phyloP scores from a whole-genome alignment of 2,329 filamentous ascomycete genomes.

The Allantophomopsis cytisporea region DNA sequence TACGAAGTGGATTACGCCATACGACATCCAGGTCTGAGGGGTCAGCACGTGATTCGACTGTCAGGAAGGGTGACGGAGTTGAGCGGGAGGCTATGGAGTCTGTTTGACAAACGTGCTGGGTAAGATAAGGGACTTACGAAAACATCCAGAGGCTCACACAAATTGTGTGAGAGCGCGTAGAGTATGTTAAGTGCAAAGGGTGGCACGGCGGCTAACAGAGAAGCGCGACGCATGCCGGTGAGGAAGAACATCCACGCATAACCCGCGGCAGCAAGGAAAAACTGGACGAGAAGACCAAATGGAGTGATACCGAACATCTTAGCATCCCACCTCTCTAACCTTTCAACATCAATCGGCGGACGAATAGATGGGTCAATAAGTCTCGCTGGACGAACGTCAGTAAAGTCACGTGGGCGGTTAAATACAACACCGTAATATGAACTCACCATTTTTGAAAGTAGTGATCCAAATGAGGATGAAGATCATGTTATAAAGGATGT shows the following conservation, averaged over 20 bases:
- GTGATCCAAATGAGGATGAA: constrained; percentile 8
- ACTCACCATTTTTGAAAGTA: constrained; percentile 15
- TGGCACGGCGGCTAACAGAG: constrained; percentile 11
- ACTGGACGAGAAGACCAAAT: constrained; percentile 10
- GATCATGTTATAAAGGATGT: too few species aligned
- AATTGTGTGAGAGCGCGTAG: constrained; percentile 67
- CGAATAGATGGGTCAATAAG: constrained; percentile 14
- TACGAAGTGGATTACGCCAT: constrained; percentile 80
- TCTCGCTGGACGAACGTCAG: constrained; percentile 8
- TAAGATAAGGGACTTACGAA: too few species aligned
- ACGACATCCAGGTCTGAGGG: constrained; percentile 67
- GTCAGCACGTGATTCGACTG: constrained; percentile 24
- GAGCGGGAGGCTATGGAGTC: constrained; percentile 5
- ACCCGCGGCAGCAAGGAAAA: constrained; percentile 7
- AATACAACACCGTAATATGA: not conserved
- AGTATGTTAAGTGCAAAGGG: constrained; percentile 53
- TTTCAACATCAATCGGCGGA: constrained; percentile 12
- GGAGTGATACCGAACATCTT: constrained; percentile 11
- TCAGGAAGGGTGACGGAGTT: constrained; percentile 67
- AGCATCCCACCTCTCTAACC: constrained; percentile 11
- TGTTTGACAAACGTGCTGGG: too few species aligned
- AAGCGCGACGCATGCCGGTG: constrained; percentile 11
- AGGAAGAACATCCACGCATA: constrained; percentile 14
- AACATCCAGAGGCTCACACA: too few species aligned
- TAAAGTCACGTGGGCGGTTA: not conserved